These are phyloP conservation scores for Botrytis fragariae DNA, from an alignment of 2,329 filamentous ascomycete species.

Conservation along the genomic window DNA sequence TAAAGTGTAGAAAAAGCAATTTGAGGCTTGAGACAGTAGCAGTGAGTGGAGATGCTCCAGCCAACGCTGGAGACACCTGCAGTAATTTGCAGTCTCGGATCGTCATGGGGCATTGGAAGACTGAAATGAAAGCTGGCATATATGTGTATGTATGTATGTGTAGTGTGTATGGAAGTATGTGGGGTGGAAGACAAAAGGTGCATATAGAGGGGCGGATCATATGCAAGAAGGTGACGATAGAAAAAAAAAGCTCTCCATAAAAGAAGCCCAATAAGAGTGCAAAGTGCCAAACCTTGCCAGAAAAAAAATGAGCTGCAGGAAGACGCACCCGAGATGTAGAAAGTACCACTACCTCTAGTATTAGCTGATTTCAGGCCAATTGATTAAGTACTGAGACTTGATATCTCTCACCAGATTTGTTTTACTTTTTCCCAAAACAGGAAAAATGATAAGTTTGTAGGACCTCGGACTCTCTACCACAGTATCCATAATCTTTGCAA, in stretches of 20 bases:
- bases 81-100: conserved; percentile 31
- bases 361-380: conserved; percentile 12
- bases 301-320: conserved; percentile 30
- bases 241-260: conserved; percentile 14
- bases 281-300: conserved; percentile 14
- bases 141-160: conserved; percentile 20
- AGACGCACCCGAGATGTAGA: conserved; percentile 26
- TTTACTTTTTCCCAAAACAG: conserved; percentile 25
- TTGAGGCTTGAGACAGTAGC: conserved; percentile 32
- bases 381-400: conserved; percentile 20
- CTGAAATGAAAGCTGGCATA: conserved; percentile 32
- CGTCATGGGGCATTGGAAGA: conserved; percentile 32
- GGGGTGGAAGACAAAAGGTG: conserved; percentile 23
- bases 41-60: conserved; percentile 36
- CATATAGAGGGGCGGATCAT: conserved; percentile 17
- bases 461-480: not conserved
- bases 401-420: conserved; percentile 8
- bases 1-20: conserved; percentile 31
- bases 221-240: conserved; percentile 25
- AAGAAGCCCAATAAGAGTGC: conserved; percentile 18
- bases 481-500: not conserved
- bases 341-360: conserved; percentile 27
- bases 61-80: conserved; percentile 35
- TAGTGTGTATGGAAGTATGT: conserved; percentile 25
- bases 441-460: not conserved